Base-by-base conservation (phyloP, 225 moss, liverwort and hornwort genomes). In the Neckera pumila region DNA sequence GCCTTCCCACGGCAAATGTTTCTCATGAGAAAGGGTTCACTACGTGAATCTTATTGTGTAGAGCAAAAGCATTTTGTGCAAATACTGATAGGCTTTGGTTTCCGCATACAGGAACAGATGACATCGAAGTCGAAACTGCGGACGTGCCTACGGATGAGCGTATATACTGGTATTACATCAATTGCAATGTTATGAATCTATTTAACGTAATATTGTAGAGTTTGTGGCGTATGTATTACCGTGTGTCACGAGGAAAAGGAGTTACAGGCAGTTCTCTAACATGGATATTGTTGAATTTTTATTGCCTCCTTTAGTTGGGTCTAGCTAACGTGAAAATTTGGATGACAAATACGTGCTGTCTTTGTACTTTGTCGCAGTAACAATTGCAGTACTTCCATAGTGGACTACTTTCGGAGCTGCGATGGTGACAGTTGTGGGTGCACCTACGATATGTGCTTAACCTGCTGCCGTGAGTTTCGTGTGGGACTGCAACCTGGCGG, bases 341-440 rank as follows among this genome's bases (percentile, higher is more conserved):
- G 67, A 72, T 62, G 57, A 88, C 59, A 80, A 40, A 87, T 76
- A 86, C 74, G 54, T 86, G 38, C 9, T 82, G 88, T 84, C 69
- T 81, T 51, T 63, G 69, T 86, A 62, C 74, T 75, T 80, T 73
- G 64, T 85, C 92, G 75, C 95, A 97, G 97, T 86, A 87, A 97
- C 76, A 97, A 96, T 84, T 97, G 97, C 90, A 95, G 89, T 88
- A 97, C 97, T 18, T 97, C 96, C 53, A 94, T 97, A 58, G 97
- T 97, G 74, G 96, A 97, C 77, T 97, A 93, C 81, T 90, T 93
- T 85, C 94, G 97, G 20, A 96, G 92, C 86, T 96, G 97, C 78
- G 62, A 88, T 23, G 86, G 87, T 25, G 91, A 80, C 64, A 53
- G 12, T 78, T 92, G 92, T 85, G 89, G 71, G 12, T 96, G 96